Evolutionary conservation across 148 eudicot genomes (phyloP).

Genomic region (Rhododendron simsii): DNA sequence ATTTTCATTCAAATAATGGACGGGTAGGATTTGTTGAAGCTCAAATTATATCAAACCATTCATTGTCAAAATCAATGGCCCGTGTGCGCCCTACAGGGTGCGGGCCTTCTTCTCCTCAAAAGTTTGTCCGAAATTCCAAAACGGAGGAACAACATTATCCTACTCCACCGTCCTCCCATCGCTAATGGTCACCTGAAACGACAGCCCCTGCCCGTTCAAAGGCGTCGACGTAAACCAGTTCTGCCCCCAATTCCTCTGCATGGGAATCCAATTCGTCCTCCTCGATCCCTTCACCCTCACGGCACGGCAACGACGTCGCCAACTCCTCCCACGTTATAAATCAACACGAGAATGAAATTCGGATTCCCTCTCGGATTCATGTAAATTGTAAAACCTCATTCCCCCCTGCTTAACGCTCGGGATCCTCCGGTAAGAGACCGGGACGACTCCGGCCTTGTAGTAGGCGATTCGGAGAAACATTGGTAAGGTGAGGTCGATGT

Average conservation of each 20-base stretch:
- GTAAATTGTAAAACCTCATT: slow-evolving; percentile 40
- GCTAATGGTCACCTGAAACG: slow-evolving; percentile 32
- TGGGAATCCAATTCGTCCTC: slow-evolving; percentile 33
- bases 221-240: slow-evolving; percentile 28
- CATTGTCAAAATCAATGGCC: too few relatives aligned
- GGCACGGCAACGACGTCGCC: slow-evolving; percentile 28
- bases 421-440: slow-evolving; percentile 25
- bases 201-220: slow-evolving; percentile 29
- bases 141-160: slow-evolving; percentile 18
- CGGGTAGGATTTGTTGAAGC: too few relatives aligned
- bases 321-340: slow-evolving; percentile 43
- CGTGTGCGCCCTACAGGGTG: too few relatives aligned
- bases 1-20: too few relatives aligned
- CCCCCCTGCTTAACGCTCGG: slow-evolving; percentile 36
- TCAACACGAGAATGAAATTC: slow-evolving; percentile 37
- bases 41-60: too few relatives aligned
- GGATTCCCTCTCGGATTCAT: slow-evolving; percentile 27
- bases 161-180: slow-evolving; percentile 20
- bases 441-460: slow-evolving; percentile 42
- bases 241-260: slow-evolving; percentile 50
- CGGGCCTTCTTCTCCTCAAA: slow-evolving; percentile 8
- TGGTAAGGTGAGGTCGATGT: slow-evolving; percentile 35
- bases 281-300: slow-evolving; percentile 38
- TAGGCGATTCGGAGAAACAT: slow-evolving; percentile 39
- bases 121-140: not conserved